Evolutionary conservation across 768 basidiomycete genomes (phyloP).

Genomic region (Trametes meyenii): DNA sequence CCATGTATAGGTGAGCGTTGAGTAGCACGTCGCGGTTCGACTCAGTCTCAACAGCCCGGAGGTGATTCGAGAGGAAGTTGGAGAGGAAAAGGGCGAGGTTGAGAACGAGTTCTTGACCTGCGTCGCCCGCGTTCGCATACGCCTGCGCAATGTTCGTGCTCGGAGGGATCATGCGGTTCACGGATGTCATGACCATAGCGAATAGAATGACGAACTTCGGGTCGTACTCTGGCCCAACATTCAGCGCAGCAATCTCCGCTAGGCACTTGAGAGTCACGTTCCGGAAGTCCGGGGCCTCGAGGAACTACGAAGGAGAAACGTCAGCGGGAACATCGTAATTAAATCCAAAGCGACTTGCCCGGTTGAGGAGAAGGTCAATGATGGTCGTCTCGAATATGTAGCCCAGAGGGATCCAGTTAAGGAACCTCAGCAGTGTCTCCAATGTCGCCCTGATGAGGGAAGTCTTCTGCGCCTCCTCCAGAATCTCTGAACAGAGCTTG

Average conservation of each 20-base stretch:
- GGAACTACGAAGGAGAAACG: slow-evolving; percentile 61
- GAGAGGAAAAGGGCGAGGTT: slow-evolving; percentile 97
- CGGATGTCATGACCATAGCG: slow-evolving; percentile 96
- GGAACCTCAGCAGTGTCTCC: slow-evolving; percentile 91
- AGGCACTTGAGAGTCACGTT: slow-evolving; percentile 97
- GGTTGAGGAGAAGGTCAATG: slow-evolving; percentile 88
- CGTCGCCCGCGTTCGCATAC: slow-evolving; percentile 85
- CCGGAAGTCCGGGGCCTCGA: slow-evolving; percentile 95
- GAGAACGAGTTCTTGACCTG: slow-evolving; percentile 95
- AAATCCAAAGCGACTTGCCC: slow-evolving; percentile 56
- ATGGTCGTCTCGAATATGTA: slow-evolving; percentile 99
- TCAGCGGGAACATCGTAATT: slow-evolving; percentile 15
- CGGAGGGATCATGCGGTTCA: slow-evolving; percentile 97
- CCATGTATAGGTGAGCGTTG: slow-evolving; percentile 97
- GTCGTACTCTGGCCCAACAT: slow-evolving; percentile 96
- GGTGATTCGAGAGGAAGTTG: slow-evolving; percentile 93
- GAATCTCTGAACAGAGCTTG: slow-evolving; percentile 93
- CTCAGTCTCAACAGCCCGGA: slow-evolving; percentile 92
- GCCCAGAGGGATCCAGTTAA: slow-evolving; percentile 99
- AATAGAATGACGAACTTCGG: slow-evolving; percentile 97
- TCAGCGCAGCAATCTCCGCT: slow-evolving; percentile 93
- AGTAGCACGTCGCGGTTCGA: slow-evolving; percentile 89
- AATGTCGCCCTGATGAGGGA: slow-evolving; percentile 93
- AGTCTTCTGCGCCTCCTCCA: slow-evolving; percentile 96
- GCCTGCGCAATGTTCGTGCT: slow-evolving; percentile 93